Evolutionary conservation across 768 basidiomycete species (phyloP).

Genomic region (Lactarius trivialis): DNA sequence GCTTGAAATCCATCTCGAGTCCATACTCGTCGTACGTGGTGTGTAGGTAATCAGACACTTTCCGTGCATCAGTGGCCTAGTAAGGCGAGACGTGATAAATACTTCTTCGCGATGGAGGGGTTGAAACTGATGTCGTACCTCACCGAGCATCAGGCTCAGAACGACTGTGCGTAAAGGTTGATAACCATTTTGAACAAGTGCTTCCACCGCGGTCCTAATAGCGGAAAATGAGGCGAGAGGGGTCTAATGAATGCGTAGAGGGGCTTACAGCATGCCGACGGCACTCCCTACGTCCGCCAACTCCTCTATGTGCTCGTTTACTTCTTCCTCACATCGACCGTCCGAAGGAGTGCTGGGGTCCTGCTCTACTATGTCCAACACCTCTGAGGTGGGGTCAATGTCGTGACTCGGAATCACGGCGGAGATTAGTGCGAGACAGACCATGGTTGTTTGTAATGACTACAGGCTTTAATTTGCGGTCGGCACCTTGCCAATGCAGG

Average conservation of each 20-base stretch:
- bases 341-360: neutral
- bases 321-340: neutral
- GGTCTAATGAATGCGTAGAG: neutral
- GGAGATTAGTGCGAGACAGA: neutral
- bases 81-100: neutral
- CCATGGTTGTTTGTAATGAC: slow-evolving; percentile 6
- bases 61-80: neutral
- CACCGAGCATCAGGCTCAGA: slow-evolving; percentile 6
- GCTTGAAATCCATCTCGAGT: neutral
- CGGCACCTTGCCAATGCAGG: slow-evolving; percentile 8
- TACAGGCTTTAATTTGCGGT: neutral
- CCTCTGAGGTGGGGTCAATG: neutral
- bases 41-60: neutral
- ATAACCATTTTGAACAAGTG: neutral
- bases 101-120: neutral
- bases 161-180: slow-evolving; percentile 6
- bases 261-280: slow-evolving; percentile 4
- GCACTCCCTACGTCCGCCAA: slow-evolving; percentile 1
- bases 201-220: neutral
- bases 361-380: neutral
- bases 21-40: neutral
- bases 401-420: neutral
- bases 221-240: neutral
- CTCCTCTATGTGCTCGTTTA: neutral
- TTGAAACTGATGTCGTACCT: neutral